Evolutionary conservation across 805 yeast species (phyloP).

Genomic region (Torulaspora indica): DNA sequence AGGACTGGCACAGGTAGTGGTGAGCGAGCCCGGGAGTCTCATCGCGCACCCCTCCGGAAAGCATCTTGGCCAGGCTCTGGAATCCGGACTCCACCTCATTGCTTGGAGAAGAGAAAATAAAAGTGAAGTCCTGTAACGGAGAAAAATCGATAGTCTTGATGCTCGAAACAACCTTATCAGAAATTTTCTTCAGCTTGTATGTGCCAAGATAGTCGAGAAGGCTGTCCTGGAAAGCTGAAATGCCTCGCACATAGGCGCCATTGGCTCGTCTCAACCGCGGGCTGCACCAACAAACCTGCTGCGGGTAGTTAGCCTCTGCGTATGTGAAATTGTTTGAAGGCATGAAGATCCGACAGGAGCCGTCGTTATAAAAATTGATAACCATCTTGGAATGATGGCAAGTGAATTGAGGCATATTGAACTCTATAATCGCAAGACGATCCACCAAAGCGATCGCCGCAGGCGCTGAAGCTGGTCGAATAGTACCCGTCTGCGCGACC

Average conservation of each 20-base stretch:
- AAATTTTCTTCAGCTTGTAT: constrained; percentile 38
- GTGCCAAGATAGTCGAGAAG: constrained; percentile 42
- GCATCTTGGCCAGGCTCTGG: constrained; percentile 19
- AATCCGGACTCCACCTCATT: constrained; percentile 31
- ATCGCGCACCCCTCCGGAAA: constrained; percentile 8
- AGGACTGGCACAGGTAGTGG: constrained; percentile 36
- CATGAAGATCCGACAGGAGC: constrained; percentile 47
- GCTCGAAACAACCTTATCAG: constrained; percentile 25
- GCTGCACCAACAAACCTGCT: constrained; percentile 64
- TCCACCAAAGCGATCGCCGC: constrained; percentile 8
- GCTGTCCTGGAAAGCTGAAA: constrained; percentile 42
- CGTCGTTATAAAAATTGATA: constrained; percentile 49
- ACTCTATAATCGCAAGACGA: constrained; percentile 27
- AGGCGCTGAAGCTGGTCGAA: constrained; percentile 20
- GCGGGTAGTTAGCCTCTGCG: constrained; percentile 51
- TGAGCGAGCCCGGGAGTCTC: neutral
- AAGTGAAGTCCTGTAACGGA: constrained; percentile 44
- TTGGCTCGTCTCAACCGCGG: constrained; percentile 37
- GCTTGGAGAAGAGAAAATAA: constrained; percentile 55
- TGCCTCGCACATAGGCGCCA: neutral
- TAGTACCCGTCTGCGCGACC: constrained; percentile 35
- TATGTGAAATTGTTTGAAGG: constrained; percentile 57
- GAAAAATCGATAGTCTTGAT: constrained; percentile 43
- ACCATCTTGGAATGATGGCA: constrained; percentile 68
- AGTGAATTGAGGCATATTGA: constrained; percentile 39